These are phyloP conservation scores for Dendrostoma leiphaemia DNA, from an alignment of 2,329 filamentous ascomycete genomes.

Conservation along the genomic window DNA sequence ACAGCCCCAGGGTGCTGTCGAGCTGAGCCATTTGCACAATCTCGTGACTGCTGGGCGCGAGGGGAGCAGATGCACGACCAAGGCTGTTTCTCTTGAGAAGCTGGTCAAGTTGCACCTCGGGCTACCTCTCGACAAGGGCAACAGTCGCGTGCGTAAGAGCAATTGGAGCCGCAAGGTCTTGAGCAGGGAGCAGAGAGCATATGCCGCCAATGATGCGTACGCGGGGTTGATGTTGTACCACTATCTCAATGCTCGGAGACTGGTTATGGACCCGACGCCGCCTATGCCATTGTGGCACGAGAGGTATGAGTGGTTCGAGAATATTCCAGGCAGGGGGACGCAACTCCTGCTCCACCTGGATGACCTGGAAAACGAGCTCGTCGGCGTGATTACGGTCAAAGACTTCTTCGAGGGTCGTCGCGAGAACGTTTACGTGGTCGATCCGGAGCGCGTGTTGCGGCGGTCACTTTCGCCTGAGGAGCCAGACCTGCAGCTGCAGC, in stretches of 20 bases:
- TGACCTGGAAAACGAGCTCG: background rate
- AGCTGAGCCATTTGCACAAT: conserved; percentile 7
- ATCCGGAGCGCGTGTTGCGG: background rate
- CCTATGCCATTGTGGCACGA: background rate
- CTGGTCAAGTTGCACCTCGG: conserved; percentile 4
- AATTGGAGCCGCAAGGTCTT: conserved; percentile 4
- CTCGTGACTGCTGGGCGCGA: background rate
- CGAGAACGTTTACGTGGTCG: background rate
- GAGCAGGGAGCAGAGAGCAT: conserved; percentile 1
- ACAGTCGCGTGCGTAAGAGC: conserved; percentile 1
- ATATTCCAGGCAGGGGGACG: background rate
- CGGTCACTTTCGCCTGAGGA: background rate
- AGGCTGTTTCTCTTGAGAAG: background rate
- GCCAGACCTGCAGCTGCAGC: no score
- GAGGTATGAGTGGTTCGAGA: background rate
- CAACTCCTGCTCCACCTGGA: conserved; percentile 1
- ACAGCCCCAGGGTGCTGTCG: conserved; percentile 1
- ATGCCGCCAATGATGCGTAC: conserved; percentile 1
- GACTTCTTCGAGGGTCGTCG: background rate
- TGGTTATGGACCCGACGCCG: background rate
- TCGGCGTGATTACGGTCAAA: background rate
- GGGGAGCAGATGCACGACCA: conserved; percentile 11
- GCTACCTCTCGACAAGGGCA: conserved; percentile 1
- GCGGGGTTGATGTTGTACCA: conserved; percentile 7
- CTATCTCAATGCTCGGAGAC: background rate